Evolutionary conservation across 164 flowering plant genomes (phyloP).

Genomic region (Amborella trichopoda): DNA sequence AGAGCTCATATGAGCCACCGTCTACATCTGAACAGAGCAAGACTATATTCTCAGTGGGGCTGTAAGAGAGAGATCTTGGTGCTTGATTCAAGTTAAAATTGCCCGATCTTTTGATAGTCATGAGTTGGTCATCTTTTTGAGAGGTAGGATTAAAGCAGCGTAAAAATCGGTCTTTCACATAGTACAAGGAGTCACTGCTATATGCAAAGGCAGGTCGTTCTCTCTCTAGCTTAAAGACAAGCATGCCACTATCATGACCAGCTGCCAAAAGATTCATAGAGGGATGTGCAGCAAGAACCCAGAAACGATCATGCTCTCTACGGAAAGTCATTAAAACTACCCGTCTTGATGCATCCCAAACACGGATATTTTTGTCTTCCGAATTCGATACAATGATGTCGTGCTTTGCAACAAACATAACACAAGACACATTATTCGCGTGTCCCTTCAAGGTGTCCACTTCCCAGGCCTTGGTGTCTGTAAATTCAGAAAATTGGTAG

Average conservation of each 20-base stretch:
- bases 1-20: slow-evolving; percentile 44
- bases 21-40: slow-evolving; percentile 35
- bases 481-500: too few species aligned
- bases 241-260: slow-evolving; percentile 52
- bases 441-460: slow-evolving; percentile 50
- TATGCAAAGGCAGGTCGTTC: slow-evolving; percentile 43
- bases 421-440: slow-evolving; percentile 49
- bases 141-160: slow-evolving; percentile 33
- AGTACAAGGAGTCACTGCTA: slow-evolving; percentile 28
- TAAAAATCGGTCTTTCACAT: slow-evolving; percentile 34
- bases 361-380: slow-evolving; percentile 46
- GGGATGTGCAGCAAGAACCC: slow-evolving; percentile 42
- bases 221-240: slow-evolving; percentile 45
- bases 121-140: slow-evolving; percentile 31
- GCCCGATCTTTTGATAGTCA: slow-evolving; percentile 38
- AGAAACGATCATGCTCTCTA: slow-evolving; percentile 38
- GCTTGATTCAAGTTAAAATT: slow-evolving; percentile 32
- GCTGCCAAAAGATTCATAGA: slow-evolving; percentile 47
- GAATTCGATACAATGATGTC: slow-evolving; percentile 45
- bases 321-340: slow-evolving; percentile 35
- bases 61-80: slow-evolving; percentile 33
- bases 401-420: slow-evolving; percentile 38
- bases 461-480: slow-evolving; percentile 53
- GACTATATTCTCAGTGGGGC: slow-evolving; percentile 40
- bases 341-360: slow-evolving; percentile 41